Evolutionary conservation across 768 basidiomycete genomes (phyloP).

Genomic region (Collybiopsis luxurians): DNA sequence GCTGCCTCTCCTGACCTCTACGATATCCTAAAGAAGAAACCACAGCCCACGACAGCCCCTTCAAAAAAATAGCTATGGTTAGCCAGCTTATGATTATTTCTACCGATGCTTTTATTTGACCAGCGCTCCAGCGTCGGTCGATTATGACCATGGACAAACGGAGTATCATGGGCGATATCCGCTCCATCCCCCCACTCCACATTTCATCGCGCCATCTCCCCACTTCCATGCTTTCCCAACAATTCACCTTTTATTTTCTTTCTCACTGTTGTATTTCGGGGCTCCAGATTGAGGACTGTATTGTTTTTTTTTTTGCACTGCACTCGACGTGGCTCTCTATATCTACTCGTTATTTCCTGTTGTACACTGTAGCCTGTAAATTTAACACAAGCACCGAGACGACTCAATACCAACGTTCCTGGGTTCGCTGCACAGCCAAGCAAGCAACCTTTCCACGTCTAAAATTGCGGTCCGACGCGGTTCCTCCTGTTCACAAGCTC

Average conservation of each 20-base stretch:
- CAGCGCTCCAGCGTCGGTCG: too few species aligned
- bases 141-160: too few species aligned
- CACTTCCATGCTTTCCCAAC: neutral
- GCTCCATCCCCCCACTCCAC: neutral
- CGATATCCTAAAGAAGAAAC: slow-evolving; percentile 9
- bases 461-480: neutral
- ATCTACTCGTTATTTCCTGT: neutral
- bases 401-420: neutral
- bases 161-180: neutral
- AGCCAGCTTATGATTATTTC: too few species aligned
- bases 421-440: neutral
- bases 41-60: neutral
- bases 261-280: neutral
- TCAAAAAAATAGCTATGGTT: neutral
- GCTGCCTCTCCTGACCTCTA: slow-evolving; percentile 10
- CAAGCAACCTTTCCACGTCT: neutral
- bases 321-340: neutral
- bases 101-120: neutral
- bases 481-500: neutral
- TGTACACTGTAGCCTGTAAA: too few species aligned
- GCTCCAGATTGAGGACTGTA: neutral
- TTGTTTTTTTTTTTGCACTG: neutral
- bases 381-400: neutral
- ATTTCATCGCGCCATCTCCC: neutral
- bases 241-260: neutral